A percentile compares a stretch with the other conserved stretches of the same genome.
These are phyloP conservation scores for Fusarium bactridioides DNA, from an alignment of 2,329 filamentous ascomycete species.

Conservation along the genomic window DNA sequence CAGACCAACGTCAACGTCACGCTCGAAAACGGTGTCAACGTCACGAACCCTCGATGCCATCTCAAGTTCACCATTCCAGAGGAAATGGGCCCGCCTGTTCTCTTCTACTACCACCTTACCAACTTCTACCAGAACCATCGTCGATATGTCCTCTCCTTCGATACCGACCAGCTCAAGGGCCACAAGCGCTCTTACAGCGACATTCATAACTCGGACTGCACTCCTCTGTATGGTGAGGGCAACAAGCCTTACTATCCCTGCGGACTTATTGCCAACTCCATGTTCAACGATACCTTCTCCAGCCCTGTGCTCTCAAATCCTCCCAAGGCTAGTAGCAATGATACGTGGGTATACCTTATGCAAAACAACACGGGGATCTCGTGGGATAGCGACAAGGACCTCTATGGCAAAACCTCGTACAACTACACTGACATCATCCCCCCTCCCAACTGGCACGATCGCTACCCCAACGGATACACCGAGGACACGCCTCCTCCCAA, in stretches of 20 bases:
- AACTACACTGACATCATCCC: conserved; percentile 72
- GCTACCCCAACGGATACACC: conserved; percentile 77
- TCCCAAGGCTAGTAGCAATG: conserved; percentile 39
- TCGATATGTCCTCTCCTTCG: conserved; percentile 91
- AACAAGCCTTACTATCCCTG: conserved; percentile 88
- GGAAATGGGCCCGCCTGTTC: conserved; percentile 79
- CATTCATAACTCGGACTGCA: conserved; percentile 76
- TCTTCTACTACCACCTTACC: conserved; percentile 93
- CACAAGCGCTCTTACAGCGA: conserved; percentile 64
- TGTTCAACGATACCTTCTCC: conserved; percentile 92
- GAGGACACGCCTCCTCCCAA: conserved; percentile 71
- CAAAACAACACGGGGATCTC: conserved; percentile 77
- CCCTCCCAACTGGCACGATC: conserved; percentile 83
- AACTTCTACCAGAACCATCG: conserved; percentile 99
- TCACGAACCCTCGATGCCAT: conserved; percentile 67
- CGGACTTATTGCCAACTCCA: conserved; percentile 93
- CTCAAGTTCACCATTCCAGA: conserved; percentile 83
- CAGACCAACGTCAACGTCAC: conserved; percentile 50
- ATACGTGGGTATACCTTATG: conserved; percentile 73
- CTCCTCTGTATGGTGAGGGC: conserved; percentile 71
- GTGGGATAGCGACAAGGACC: conserved; percentile 81
- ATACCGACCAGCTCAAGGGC: conserved; percentile 81
- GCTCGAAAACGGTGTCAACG: conserved; percentile 41
- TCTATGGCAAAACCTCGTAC: conserved; percentile 79
- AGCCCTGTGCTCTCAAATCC: conserved; percentile 69